These are phyloP conservation scores for Rhododendron mucronatum DNA, from an alignment of 148 eudicot genomes.

Conservation along the genomic window DNA sequence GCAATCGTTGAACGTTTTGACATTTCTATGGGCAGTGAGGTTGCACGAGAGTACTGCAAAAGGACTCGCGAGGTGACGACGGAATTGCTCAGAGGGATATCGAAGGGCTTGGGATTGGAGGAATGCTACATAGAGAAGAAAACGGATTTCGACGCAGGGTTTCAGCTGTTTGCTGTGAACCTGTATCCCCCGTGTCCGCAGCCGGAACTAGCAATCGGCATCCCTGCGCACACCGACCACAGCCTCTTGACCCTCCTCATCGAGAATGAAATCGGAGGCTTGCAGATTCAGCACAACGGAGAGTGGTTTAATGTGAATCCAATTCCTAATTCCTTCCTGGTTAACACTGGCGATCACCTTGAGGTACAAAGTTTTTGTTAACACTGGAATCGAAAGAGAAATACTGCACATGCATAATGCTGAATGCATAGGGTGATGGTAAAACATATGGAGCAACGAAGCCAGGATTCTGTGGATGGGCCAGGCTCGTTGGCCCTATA, in stretches of 20 bases:
- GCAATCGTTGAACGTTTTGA: neutral
- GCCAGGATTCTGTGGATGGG: too few relatives aligned
- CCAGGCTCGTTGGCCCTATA: too few relatives aligned
- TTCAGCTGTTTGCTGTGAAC: neutral
- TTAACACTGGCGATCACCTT: constrained; percentile 25
- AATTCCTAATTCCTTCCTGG: constrained; percentile 35
- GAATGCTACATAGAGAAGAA: constrained; percentile 5
- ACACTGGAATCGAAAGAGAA: too few relatives aligned
- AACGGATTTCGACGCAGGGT: neutral
- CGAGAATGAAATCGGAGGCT: constrained; percentile 33
- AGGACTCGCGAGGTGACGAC: constrained; percentile 15
- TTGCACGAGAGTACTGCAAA: constrained; percentile 21
- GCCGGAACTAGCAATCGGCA: neutral
- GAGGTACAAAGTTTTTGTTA: neutral
- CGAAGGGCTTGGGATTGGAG: constrained; percentile 4
- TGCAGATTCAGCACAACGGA: constrained; percentile 27
- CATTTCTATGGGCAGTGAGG: constrained; percentile 13
- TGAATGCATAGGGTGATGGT: too few relatives aligned
- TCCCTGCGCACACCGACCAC: constrained; percentile 3
- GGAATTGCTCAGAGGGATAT: constrained; percentile 33
- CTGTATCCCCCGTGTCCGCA: constrained; percentile 11
- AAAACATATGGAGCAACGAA: too few relatives aligned
- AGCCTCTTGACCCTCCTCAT: constrained; percentile 13
- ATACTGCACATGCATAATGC: too few relatives aligned
- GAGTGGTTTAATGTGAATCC: constrained; percentile 34